Evolutionary conservation across 768 basidiomycete genomes (phyloP).

Genomic region (Lactarius quietus): DNA sequence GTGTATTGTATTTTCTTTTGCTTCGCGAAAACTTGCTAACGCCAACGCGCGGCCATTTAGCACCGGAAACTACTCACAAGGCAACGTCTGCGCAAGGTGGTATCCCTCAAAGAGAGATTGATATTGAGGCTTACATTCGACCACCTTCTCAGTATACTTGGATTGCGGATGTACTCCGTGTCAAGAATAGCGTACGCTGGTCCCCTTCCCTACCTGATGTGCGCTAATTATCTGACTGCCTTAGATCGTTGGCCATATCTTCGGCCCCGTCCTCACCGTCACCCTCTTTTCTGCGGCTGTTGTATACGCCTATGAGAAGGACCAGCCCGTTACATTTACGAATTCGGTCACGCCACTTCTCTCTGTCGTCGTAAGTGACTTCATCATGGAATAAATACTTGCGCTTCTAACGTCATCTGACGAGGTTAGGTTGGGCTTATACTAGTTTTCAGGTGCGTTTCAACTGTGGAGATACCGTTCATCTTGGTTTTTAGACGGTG

Average conservation of each 20-base stretch:
- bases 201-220: background rate
- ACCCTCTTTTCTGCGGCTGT: slow-evolving; percentile 67
- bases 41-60: background rate
- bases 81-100: slow-evolving; percentile 26
- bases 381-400: background rate
- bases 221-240: slow-evolving; percentile 12
- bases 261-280: slow-evolving; percentile 82
- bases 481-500: background rate
- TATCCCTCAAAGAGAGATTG: background rate
- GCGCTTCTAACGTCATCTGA: slow-evolving; percentile 1
- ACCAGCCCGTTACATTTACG: slow-evolving; percentile 59
- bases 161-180: slow-evolving; percentile 81
- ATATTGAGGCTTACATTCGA: background rate
- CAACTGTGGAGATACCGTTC: background rate
- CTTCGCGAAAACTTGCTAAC: background rate
- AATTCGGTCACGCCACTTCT: slow-evolving; percentile 86
- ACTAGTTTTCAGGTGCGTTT: slow-evolving; percentile 75
- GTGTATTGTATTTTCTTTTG: background rate
- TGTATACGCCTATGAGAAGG: slow-evolving; percentile 55
- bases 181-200: slow-evolving; percentile 73
- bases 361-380: slow-evolving; percentile 72
- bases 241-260: slow-evolving; percentile 66
- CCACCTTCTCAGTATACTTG: slow-evolving; percentile 64
- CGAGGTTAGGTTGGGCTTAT: slow-evolving; percentile 75
- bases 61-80: slow-evolving; percentile 25